Base-by-base conservation (phyloP, 768 basidiomycete genomes). In the Pulveroboletus sp. region DNA sequence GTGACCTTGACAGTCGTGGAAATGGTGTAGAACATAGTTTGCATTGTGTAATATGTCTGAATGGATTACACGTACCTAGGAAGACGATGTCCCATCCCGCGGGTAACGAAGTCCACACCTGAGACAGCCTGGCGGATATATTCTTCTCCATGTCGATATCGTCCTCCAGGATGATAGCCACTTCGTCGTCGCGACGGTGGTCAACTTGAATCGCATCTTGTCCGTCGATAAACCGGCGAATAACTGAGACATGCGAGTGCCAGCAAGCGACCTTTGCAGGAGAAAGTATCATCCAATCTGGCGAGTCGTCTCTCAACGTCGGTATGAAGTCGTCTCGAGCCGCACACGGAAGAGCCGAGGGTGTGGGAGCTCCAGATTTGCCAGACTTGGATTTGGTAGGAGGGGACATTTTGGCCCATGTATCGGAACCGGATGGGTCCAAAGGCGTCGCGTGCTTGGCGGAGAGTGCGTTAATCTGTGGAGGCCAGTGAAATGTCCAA, bases 131-230 rank as follows among this genome's bases (percentile, higher is more conserved):
- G 14, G 58, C 45, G 6, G 67, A 55, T 12, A 85, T 75, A 54
- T 88, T 79, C 25, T 64, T 70, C 67, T 90, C 88, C 79, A 89
- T 82, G 60, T 90, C 85, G 10, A 90, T 69, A 53, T 90, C 89
- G 59, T 90, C 89, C 64, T 90, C 88, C 7, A 89, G 69, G n/a
- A 90, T 72, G 9, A 89, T 48, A 0, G 73, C 70, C 2, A 77
- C 69, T 10, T 71, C 71, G 47, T 69, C 56, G 4, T 40, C 43
- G 14, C 38, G 60, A 38, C 24, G 41, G n/a, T 8, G 34, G 10
- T 20, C 49, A 11, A n/a, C n/a, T n/a, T 19, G 20, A n/a, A n/a
- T n/a, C 31, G n/a, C 50, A 40, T 47, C 60, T 44, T 49, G 71
- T 69, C 37, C 65, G 10, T 61, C 56, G 12, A 70, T 61, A 29